Evolutionary conservation across 2,329 filamentous ascomycete species (phyloP).

Genomic region (Dendrostoma leiphaemia): DNA sequence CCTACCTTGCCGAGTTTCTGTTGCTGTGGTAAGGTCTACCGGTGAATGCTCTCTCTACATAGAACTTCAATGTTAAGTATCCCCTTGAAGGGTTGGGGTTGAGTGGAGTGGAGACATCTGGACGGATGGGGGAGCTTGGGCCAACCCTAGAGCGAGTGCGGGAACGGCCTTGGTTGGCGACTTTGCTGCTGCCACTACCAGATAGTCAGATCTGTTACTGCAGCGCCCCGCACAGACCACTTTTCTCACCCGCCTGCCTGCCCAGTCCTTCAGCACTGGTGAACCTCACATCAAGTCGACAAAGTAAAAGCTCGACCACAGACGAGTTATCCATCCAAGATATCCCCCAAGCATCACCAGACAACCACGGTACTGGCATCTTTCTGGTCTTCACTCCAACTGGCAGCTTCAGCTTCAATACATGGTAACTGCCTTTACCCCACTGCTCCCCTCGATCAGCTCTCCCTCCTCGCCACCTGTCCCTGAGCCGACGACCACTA

Average conservation of each 20-base stretch:
- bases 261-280: too few relatives aligned
- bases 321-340: background rate
- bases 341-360: background rate
- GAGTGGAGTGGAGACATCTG: background rate
- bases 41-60: too few relatives aligned
- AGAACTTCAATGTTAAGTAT: background rate
- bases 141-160: too few relatives aligned
- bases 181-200: too few relatives aligned
- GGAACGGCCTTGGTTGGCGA: too few relatives aligned
- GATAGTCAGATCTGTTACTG: too few relatives aligned
- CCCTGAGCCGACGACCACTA: background rate
- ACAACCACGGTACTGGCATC: background rate
- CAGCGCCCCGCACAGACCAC: too few relatives aligned
- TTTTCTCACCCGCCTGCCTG: too few relatives aligned
- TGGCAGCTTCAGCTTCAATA: background rate
- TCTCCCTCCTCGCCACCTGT: background rate
- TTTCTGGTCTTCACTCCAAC: background rate
- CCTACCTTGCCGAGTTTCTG: too few relatives aligned
- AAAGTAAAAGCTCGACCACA: conserved; percentile 5
- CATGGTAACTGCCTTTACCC: background rate
- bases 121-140: background rate
- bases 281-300: background rate
- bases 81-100: background rate
- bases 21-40: too few relatives aligned
- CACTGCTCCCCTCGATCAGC: background rate